Conservation (phyloP, 202 grass and related monocot genomes). For the Schoenoplectus tabernaemontani region DNA sequence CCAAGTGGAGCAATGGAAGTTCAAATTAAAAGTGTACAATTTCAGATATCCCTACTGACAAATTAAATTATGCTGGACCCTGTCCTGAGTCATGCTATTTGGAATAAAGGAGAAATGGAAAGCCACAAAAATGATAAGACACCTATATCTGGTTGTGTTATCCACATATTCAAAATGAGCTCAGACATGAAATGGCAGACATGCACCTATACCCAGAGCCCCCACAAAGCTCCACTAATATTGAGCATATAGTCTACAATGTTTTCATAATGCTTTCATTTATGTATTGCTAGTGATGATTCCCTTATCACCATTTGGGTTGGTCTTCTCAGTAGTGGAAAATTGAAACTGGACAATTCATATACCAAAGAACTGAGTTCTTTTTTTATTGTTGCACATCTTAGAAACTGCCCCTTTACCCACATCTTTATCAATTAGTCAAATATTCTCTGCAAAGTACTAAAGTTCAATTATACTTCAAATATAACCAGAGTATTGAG, state of each 20-base stretch:
- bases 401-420: neutral
- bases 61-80: neutral
- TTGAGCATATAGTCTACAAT: slow-evolving; percentile 1
- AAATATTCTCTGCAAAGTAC: neutral
- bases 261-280: no score
- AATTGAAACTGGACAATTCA: slow-evolving; percentile 12
- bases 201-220: slow-evolving; percentile 5
- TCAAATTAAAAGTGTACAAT: neutral
- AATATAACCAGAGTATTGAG: neutral
- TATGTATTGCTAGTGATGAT: no score
- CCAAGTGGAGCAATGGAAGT: neutral
- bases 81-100: neutral
- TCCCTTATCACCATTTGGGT: no score
- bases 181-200: slow-evolving; percentile 17
- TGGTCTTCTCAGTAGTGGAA: slow-evolving; percentile 24
- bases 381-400: neutral
- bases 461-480: neutral
- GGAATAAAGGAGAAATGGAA: neutral
- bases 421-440: neutral
- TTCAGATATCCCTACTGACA: neutral
- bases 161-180: slow-evolving; percentile 19
- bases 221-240: slow-evolving; percentile 17
- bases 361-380: neutral
- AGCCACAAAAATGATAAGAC: no score
- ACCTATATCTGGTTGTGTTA: slow-evolving; percentile 18